These are phyloP conservation scores for Ganoderma multipileum DNA, from an alignment of 1,284 basidiomycete genomes.

Conservation along the genomic window DNA sequence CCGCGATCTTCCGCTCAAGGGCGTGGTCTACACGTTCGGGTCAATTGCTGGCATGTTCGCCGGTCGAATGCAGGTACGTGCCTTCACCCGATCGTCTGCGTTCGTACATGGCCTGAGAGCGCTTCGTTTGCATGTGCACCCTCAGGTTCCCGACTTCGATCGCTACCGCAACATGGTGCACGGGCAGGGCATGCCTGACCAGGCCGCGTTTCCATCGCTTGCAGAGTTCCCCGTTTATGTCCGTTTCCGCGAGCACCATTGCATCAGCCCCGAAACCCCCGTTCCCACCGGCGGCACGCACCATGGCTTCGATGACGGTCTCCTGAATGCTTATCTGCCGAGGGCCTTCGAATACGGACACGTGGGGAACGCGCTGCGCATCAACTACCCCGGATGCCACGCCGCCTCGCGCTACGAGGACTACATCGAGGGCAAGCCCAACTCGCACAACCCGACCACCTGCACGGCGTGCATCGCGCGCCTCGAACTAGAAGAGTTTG, in stretches of 20 bases:
- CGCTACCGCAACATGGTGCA: conserved; percentile 43
- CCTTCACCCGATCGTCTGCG: conserved; percentile 4
- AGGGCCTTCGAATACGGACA: conserved; percentile 35
- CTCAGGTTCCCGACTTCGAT: conserved; percentile 43
- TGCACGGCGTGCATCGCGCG: conserved; percentile 42
- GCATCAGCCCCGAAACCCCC: conserved; percentile 48
- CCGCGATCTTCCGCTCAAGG: conserved; percentile 46
- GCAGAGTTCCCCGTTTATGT: conserved; percentile 53
- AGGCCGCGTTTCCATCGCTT: conserved; percentile 21
- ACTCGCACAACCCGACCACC: conserved; percentile 50
- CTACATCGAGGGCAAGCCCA: conserved; percentile 43
- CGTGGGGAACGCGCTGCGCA: conserved; percentile 24
- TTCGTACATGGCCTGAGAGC: conserved; percentile 7
- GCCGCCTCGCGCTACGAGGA: conserved; percentile 41
- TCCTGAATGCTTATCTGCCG: conserved; percentile 65
- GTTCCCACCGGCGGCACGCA: conserved; percentile 36
- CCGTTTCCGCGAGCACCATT: conserved; percentile 62
- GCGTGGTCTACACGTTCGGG: conserved; percentile 57
- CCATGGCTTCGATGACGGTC: conserved; percentile 49
- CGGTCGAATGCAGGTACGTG: conserved; percentile 62
- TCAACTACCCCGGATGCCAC: conserved; percentile 19
- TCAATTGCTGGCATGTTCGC: conserved; percentile 62
- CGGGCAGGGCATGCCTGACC: conserved; percentile 24
- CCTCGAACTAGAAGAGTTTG: conserved; percentile 34
- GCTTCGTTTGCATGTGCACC: conserved; percentile 6